phyloP scores from a whole-genome alignment of 1,139 yeast species.

The Suzukiozyma palmioleophila region DNA sequence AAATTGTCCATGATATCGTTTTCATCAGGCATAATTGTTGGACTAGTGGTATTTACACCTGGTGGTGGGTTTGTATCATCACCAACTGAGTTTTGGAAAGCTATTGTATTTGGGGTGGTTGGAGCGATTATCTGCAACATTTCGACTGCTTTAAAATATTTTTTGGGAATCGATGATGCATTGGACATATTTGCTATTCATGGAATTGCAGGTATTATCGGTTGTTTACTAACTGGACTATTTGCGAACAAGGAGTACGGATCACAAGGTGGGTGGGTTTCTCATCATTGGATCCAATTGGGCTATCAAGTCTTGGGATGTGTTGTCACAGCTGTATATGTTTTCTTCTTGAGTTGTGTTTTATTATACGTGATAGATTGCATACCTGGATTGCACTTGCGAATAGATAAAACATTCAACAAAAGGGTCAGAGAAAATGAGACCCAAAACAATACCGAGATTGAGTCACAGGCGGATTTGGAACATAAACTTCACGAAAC shows the following conservation, averaged over 20 bases:
- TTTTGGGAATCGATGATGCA: slow-evolving; percentile 39
- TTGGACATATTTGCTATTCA: slow-evolving; percentile 45
- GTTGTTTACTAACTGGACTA: slow-evolving; percentile 40
- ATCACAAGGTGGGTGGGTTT: slow-evolving; percentile 46
- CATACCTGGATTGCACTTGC: slow-evolving; percentile 44
- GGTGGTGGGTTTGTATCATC: slow-evolving; percentile 43
- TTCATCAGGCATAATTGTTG: slow-evolving; percentile 41
- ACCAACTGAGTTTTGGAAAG: slow-evolving; percentile 38
- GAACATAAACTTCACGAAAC: slow-evolving; percentile 9
- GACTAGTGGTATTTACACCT: slow-evolving; percentile 43
- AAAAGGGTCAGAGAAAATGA: slow-evolving; percentile 23
- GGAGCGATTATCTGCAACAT: slow-evolving; percentile 37
- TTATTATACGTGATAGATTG: slow-evolving; percentile 39
- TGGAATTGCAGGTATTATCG: slow-evolving; percentile 42
- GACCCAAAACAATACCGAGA: slow-evolving; percentile 10
- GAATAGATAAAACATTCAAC: slow-evolving; percentile 42
- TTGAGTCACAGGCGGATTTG: slow-evolving; percentile 18
- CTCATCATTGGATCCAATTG: slow-evolving; percentile 44
- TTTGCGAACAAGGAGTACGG: slow-evolving; percentile 32
- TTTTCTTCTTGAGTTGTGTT: slow-evolving; percentile 30
- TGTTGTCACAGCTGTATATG: slow-evolving; percentile 38
- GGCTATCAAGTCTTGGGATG: slow-evolving; percentile 47
- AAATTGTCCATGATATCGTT: slow-evolving; percentile 39
- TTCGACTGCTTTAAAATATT: slow-evolving; percentile 40
- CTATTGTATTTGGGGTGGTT: slow-evolving; percentile 35